These are phyloP conservation scores for Henckelia pumila DNA, from an alignment of 257 asterid genomes.

Conservation along the genomic window DNA sequence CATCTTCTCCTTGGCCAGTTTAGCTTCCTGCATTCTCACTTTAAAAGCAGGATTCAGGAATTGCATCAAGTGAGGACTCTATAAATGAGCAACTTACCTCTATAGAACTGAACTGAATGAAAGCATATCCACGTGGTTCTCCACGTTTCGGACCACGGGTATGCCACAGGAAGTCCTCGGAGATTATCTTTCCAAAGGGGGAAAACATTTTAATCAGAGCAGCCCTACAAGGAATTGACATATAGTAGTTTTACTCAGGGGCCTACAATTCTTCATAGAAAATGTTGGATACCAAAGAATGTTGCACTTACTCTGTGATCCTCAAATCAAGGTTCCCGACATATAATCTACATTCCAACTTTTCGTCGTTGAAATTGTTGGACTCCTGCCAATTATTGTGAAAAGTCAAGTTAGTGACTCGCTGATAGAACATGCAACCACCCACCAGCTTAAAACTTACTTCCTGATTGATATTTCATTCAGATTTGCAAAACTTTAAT, in stretches of 20 bases:
- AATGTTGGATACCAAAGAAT: not conserved
- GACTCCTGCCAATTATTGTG: constrained; percentile 42
- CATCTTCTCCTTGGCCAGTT: constrained; percentile 84
- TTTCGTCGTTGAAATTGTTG: constrained; percentile 42
- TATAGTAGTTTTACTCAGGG: not conserved
- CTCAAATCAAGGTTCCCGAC: constrained; percentile 85
- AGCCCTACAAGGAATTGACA: constrained; percentile 48
- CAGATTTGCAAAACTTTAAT: too few species aligned
- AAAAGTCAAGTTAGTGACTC: not conserved
- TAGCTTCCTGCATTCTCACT: constrained; percentile 99
- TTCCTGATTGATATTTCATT: too few species aligned
- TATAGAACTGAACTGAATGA: constrained; percentile 75
- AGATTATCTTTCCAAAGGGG: constrained; percentile 65
- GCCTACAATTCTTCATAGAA: not conserved
- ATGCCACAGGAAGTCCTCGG: constrained; percentile 95
- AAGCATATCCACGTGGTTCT: constrained; percentile 74
- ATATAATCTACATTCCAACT: constrained; percentile 67
- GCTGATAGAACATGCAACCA: not conserved
- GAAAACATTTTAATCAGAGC: constrained; percentile 84
- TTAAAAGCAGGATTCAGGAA: constrained; percentile 52
- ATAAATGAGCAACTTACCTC: constrained; percentile 56
- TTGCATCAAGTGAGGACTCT: constrained; percentile 8
- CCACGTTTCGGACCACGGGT: constrained; percentile 91
- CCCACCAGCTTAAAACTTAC: not conserved
- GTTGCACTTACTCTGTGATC: constrained; percentile 52